Evolutionary conservation across 2,329 filamentous ascomycete genomes (phyloP).

Genomic region (Akanthomyces muscarius): DNA sequence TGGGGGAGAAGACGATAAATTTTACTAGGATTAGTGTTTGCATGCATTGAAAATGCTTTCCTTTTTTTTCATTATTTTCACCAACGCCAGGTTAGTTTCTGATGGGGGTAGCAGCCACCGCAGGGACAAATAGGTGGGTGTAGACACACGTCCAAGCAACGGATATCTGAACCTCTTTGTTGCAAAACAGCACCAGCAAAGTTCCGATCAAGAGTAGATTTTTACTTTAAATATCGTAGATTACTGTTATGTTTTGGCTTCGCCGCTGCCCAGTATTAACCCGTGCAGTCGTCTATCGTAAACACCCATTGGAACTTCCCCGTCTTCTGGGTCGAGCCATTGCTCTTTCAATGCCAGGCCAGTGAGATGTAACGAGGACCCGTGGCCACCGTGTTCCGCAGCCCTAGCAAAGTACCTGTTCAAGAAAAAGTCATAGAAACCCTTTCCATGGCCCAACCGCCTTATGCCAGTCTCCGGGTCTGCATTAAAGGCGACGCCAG

Average conservation of each 20-base stretch:
- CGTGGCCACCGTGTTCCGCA: constrained; percentile 31
- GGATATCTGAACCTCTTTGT: no score
- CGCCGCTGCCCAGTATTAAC: constrained; percentile 67
- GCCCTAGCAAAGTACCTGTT: constrained; percentile 60
- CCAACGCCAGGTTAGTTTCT: background rate
- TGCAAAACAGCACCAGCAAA: background rate
- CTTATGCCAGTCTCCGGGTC: constrained; percentile 54
- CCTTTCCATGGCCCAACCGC: constrained; percentile 87
- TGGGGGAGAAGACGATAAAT: no score
- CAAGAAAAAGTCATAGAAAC: constrained; percentile 95
- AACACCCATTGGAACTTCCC: constrained; percentile 67
- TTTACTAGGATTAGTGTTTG: background rate
- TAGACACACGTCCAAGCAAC: no score
- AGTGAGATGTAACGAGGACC: constrained; percentile 51
- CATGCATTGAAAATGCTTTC: no score
- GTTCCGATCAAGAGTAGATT: background rate
- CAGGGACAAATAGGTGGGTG: background rate
- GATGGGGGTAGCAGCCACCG: background rate
- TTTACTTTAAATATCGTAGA: background rate
- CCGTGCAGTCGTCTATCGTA: constrained; percentile 80
- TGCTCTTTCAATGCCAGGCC: constrained; percentile 86
- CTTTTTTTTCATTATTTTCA: background rate
- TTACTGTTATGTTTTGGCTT: constrained; percentile 42
- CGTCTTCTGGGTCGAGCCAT: constrained; percentile 57
- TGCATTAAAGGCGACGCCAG: constrained; percentile 85